phyloP scores from a whole-genome alignment of 305 asterid genomes.

The Stenogyne calaminthoides region DNA sequence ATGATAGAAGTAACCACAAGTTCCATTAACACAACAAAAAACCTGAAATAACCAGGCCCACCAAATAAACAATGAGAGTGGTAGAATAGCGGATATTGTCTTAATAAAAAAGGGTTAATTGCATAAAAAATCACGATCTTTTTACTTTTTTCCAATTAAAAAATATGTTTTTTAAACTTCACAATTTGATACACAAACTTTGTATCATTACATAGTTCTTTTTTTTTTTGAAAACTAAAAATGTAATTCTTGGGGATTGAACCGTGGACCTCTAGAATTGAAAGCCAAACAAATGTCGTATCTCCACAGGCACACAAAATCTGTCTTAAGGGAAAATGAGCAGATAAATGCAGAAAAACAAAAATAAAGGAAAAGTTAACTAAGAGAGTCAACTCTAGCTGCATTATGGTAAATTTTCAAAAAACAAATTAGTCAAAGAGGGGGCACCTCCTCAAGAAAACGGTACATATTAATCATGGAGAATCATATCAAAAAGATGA shows the following conservation, averaged over 20 bases:
- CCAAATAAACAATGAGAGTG: not conserved
- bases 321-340: not conserved
- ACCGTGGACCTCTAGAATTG: too few species aligned
- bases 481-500: constrained; percentile 20
- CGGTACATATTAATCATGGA: not conserved
- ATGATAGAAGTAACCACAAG: constrained; percentile 82
- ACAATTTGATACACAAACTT: too few species aligned
- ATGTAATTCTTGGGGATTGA: too few species aligned
- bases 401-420: not conserved
- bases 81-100: not conserved
- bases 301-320: not conserved
- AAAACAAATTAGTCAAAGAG: not conserved
- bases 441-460: not conserved
- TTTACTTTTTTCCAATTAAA: too few species aligned
- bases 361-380: not conserved
- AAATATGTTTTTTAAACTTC: too few species aligned
- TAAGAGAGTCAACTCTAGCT: not conserved
- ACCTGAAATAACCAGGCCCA: constrained; percentile 48
- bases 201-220: too few species aligned
- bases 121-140: too few species aligned
- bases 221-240: too few species aligned
- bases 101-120: not conserved
- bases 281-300: not conserved
- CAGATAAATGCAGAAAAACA: not conserved
- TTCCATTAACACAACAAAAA: constrained; percentile 70